phyloP scores from a whole-genome alignment of 2,329 filamentous ascomycete species.

The Calonectria montana region DNA sequence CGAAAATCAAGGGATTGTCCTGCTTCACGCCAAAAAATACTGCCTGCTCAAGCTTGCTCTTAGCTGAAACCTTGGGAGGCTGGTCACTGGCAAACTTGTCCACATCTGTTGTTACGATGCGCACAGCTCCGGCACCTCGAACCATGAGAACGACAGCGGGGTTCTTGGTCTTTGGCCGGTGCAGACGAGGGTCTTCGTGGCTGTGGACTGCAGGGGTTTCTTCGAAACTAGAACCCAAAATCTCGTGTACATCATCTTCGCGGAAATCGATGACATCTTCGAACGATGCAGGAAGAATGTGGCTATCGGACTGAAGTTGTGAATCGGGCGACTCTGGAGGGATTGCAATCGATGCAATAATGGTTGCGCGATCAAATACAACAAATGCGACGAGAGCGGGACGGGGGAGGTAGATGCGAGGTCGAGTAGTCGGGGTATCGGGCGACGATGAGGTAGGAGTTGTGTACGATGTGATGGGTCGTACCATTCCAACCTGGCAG shows the following conservation, averaged over 20 bases:
- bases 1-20: conserved; percentile 90
- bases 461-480: conserved; percentile 74
- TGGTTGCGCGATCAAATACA: conserved; percentile 81
- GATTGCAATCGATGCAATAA: conserved; percentile 79
- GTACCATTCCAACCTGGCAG: conserved; percentile 72
- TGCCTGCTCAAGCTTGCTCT: conserved; percentile 92
- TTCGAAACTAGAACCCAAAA: conserved; percentile 73
- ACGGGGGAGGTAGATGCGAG: conserved; percentile 80
- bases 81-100: conserved; percentile 69
- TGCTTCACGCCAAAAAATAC: conserved; percentile 89
- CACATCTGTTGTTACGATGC: conserved; percentile 68
- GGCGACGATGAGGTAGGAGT: conserved; percentile 58
- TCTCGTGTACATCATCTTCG: conserved; percentile 70
- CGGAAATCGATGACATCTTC: conserved; percentile 90
- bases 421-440: conserved; percentile 54
- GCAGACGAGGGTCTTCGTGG: conserved; percentile 60
- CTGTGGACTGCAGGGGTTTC: conserved; percentile 56
- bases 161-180: conserved; percentile 69
- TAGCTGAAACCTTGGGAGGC: conserved; percentile 77
- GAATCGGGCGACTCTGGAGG: conserved; percentile 78
- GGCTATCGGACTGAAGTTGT: conserved; percentile 77
- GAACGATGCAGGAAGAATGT: conserved; percentile 74
- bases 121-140: conserved; percentile 71
- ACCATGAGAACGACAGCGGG: conserved; percentile 72
- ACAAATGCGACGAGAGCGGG: conserved; percentile 85